Evolutionary conservation across 768 basidiomycete genomes (phyloP), one percentile per base, ranked within the genome.

Genomic region (Hericium rajendrae): DNA sequence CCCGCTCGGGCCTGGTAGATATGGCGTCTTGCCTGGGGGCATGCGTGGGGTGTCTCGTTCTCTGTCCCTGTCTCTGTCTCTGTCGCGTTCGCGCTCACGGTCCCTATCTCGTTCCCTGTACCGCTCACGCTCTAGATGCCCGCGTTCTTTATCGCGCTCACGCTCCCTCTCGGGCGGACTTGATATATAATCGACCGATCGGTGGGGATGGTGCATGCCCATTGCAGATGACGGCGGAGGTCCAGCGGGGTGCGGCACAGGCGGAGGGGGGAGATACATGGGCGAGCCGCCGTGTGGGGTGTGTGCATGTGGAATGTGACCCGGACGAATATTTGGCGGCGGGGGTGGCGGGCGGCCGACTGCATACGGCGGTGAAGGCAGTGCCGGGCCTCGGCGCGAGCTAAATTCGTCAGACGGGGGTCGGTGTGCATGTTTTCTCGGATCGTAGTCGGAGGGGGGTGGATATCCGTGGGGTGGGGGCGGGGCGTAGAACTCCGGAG

Each of bases 271-370:
- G 10, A 63, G 55, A 53, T 63, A 63, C 39, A 61, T 61, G 1
- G 60, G 50, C 10, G 62, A 59, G 12, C 49, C 37, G 13, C 51
- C 24, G 64, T 62, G 38, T 2, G 64, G 46, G 0, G 69, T 62
- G 11, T 63, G 69, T 0, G 67, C 57, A 43, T 66, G 57, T 9
- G 22, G 48, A 22, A 13, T 15, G 26, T 20, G 48, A 18, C 48
- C 53, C 39, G 32, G 32, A 32, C 32, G 32, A 32, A 32, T 32
- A 32, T 63, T 51, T 3, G 68, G 61, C 13, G 67, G 65, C 18
- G 66, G 64, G 8, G 64, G 65, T 10, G 63, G 65, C 6, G 51
- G 52, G 64, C 40, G 55, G 40, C 6, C 48, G 24, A 12, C 16
- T 15, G 22, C n/a, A 22, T 22, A 50, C 18, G 48, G 48, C n/a